A percentile compares a stretch with the other conserved stretches of the same genome.
Conservation (phyloP, 2,329 filamentous ascomycete genomes). For the Daldinia sp. region DNA sequence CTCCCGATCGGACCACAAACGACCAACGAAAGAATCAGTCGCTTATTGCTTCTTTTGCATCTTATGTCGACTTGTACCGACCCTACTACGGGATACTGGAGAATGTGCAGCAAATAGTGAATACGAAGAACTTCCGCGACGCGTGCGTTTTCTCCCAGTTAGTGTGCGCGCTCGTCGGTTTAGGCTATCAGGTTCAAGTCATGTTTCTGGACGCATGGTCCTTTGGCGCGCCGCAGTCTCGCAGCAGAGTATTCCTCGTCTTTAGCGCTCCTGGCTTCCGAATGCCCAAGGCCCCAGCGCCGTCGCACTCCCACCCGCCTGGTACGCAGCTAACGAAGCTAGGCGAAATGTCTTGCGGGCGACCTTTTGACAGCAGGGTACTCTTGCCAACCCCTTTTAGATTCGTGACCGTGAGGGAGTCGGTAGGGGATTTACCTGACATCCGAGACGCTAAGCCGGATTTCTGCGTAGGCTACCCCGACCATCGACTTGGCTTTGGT, state of each 20-base stretch:
- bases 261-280: conserved; percentile 75
- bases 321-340: conserved; percentile 55
- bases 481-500: conserved; percentile 69
- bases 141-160: conserved; percentile 80
- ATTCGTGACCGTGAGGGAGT: conserved; percentile 65
- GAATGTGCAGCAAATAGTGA: conserved; percentile 78
- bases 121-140: conserved; percentile 57
- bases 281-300: conserved; percentile 66
- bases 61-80: conserved; percentile 79
- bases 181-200: conserved; percentile 81
- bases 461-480: conserved; percentile 73
- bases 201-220: conserved; percentile 77
- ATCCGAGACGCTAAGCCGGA: conserved; percentile 72
- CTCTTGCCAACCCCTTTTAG: conserved; percentile 69
- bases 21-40: conserved; percentile 77
- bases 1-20: conserved; percentile 66
- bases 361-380: conserved; percentile 67
- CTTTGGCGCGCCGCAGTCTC: conserved; percentile 73
- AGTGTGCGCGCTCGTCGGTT: conserved; percentile 76
- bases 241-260: conserved; percentile 76
- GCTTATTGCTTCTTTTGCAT: conserved; percentile 80
- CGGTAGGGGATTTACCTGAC: conserved; percentile 69
- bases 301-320: conserved; percentile 72
- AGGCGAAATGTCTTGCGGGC: conserved; percentile 70
- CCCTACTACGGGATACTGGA: conserved; percentile 82